phyloP scores from a whole-genome alignment of 2,329 filamentous ascomycete species.

The Penicillium fuscoglaucum region DNA sequence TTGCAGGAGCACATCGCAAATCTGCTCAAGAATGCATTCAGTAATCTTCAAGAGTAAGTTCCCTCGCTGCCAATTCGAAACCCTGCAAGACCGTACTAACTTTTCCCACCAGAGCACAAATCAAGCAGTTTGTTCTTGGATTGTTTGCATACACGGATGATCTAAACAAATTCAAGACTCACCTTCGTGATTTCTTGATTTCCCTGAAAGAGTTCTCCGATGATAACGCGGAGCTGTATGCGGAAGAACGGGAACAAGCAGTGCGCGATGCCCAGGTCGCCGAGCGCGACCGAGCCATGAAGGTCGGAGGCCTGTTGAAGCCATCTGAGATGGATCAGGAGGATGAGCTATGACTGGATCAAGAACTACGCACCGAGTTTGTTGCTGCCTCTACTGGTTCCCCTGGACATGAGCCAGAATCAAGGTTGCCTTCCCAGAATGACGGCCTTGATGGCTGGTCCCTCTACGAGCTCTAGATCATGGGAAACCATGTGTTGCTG shows the following conservation, averaged over 20 bases:
- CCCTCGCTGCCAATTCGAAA: neutral
- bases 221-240: conserved; percentile 90
- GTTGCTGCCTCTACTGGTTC: conserved; percentile 36
- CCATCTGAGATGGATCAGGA: conserved; percentile 91
- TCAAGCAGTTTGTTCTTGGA: conserved; percentile 83
- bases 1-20: conserved; percentile 82
- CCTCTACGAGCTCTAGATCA: conserved; percentile 59
- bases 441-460: conserved; percentile 63
- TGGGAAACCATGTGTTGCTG: neutral
- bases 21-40: conserved; percentile 84
- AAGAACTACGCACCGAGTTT: conserved; percentile 66
- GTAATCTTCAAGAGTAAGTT: conserved; percentile 84
- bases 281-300: conserved; percentile 88
- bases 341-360: conserved; percentile 77
- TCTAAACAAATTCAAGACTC: conserved; percentile 91
- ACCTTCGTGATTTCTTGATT: conserved; percentile 94
- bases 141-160: conserved; percentile 86
- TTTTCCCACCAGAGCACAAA: conserved; percentile 65
- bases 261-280: conserved; percentile 80
- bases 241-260: conserved; percentile 91
- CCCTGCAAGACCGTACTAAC: conserved; percentile 12
- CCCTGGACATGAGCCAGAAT: conserved; percentile 18
- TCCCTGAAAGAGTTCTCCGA: conserved; percentile 95
- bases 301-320: conserved; percentile 93
- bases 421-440: conserved; percentile 22